phyloP scores from a whole-genome alignment of 2,329 filamentous ascomycete genomes.

The Zalaria obscura region DNA sequence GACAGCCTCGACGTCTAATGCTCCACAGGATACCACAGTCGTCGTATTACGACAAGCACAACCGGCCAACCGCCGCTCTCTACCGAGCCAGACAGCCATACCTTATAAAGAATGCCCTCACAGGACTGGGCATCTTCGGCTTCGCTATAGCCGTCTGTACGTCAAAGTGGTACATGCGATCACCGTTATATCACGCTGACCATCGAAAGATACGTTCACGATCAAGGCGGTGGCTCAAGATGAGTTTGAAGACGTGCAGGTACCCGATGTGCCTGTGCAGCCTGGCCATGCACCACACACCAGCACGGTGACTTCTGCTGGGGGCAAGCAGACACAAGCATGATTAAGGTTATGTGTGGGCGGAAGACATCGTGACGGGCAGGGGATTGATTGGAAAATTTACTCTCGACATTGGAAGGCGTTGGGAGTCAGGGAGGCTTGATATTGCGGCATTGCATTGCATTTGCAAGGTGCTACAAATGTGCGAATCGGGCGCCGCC shows the following conservation, averaged over 20 bases:
- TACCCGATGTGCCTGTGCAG: slow-evolving; percentile 57
- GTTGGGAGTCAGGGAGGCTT: too few species aligned
- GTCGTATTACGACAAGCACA: slow-evolving; percentile 84
- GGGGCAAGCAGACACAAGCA: too few species aligned
- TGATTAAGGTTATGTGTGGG: too few species aligned
- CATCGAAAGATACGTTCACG: slow-evolving; percentile 47
- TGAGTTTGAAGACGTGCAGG: slow-evolving; percentile 88
- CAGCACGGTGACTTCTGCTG: slow-evolving; percentile 4
- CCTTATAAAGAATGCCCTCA: slow-evolving; percentile 74
- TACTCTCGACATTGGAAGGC: too few species aligned
- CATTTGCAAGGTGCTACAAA: too few species aligned
- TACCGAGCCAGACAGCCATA: slow-evolving; percentile 87
- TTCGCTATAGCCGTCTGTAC: slow-evolving; percentile 80
- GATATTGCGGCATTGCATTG: too few species aligned
- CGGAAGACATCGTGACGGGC: too few species aligned
- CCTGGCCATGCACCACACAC: slow-evolving; percentile 21
- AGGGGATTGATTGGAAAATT: too few species aligned
- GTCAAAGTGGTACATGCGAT: slow-evolving; percentile 21
- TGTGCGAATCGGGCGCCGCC: too few species aligned
- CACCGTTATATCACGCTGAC: slow-evolving; percentile 2
- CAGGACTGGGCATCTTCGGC: slow-evolving; percentile 58
- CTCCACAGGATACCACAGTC: slow-evolving; percentile 44
- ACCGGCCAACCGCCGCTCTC: slow-evolving; percentile 74
- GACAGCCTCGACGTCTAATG: not conserved
- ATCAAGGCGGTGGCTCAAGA: slow-evolving; percentile 86